Evolutionary conservation across 805 yeast species (phyloP), one percentile per base, ranked within the genome.

Genomic region (Pichia nanzhaoensis): DNA sequence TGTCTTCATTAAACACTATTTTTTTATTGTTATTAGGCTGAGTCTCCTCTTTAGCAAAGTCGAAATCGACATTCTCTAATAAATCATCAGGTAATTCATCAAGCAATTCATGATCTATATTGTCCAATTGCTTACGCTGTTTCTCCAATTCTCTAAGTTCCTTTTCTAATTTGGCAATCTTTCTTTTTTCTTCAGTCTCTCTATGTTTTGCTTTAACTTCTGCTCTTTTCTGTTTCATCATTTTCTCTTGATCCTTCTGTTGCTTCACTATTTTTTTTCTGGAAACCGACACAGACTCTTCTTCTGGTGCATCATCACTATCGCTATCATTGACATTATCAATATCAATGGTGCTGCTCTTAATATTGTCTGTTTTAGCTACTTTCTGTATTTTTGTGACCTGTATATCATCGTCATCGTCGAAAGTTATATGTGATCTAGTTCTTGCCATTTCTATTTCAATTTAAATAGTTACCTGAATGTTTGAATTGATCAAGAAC

Each of bases 281-380:
- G 3, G 55, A 19, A 9, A 41, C 41, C 14, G 43, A 28, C 12
- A 59, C 36, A 5, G 56, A 41, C 41, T 71, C 77, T 51, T 74
- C 79, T 46, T 73, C 78, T 42, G 80, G 80, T 1, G 79, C 77
- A 18, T 71, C 78, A 45, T 66, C 73, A 47, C 66, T 71, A 33
- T 55, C 39, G 55, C 64, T 41, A 55, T 55, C 24, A 10, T 37
- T 27, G 19, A 44, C 48, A 20, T 21, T 33, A 46, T 47, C 10
- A 34, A 27, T 24, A 18, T 57, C 62, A 20, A 45, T 45, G 13
- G 48, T 47, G 17, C 46, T 44, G 44, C 17, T 34, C 27, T 17
- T 13, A 21, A n/a, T 14, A 18, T 22, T 6, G 19, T 33, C 30
- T 20, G 31, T 22, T 36, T 24, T 24, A 10, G 10, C 42, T 40